Base-by-base conservation (phyloP, 208 protist genomes). In the Crithidia fasciculata region DNA sequence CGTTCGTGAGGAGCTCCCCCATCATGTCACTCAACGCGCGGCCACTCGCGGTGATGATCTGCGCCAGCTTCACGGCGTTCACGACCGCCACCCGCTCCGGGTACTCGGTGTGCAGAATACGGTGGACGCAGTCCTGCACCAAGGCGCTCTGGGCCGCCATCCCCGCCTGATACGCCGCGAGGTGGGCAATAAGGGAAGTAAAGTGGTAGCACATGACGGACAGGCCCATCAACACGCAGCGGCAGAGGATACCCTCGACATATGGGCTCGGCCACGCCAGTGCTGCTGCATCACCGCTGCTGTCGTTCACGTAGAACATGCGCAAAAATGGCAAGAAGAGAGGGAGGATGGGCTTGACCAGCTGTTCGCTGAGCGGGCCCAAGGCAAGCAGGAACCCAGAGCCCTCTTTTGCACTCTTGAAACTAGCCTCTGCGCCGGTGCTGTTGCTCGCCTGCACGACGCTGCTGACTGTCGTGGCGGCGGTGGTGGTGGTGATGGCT, bases 1-100 rank as follows among this genome's bases (percentile, higher is more conserved):
- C 81, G 77, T 91, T 82, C n/a, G 89, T 94, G 13, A 94, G 60
- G 3, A 94, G 43, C 16, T 80, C 72, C 18, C 73, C 82, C n/a
- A 86, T 62, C 5, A 74, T 78, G 54, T 87, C 78, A 8, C 78
- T 61, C 44, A 81, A 79, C 50, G 78, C 81, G 41, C 54, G 45
- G 15, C 72, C 85, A 55, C 87, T 88, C 40, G 75, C 67, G 18
- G 75, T 59, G 64, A 94, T 75, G 41, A 90, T 54, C 52, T 86
- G 76, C 15, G 84, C 76, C 37, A 94, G 78, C 59, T 82, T 79
- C 53, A 80, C 80, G 4, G 83, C 69, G 52, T 82, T 89, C 40
- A 91, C 78, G 15, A 85, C 41, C 6, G 83, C 62, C 28, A 92
- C 80, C 28, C 89, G 84, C 70, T 90, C 87, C 3, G 78, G 76